Evolutionary conservation across 306 rosid genomes (phyloP), one percentile per base, ranked within the genome.

Genomic region (Ammopiptanthus mongolicus): DNA sequence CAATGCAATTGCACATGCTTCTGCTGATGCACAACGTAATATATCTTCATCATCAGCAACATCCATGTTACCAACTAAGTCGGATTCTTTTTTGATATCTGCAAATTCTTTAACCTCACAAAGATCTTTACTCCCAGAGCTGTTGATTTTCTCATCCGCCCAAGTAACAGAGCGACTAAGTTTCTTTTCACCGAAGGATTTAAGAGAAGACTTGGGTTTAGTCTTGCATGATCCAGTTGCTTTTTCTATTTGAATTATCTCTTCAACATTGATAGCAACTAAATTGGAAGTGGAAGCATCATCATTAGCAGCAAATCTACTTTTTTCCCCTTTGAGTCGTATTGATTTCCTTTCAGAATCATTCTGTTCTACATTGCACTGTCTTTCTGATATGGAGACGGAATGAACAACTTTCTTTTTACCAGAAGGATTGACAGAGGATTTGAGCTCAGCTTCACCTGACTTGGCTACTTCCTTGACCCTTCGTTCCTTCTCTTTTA

Each of bases 1-100:
- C 89, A 95, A 75, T 65, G 97, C 97, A 53, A 71, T 34, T 36
- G 96, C 97, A 85, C 97, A 92, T 22, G 92, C 97, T 86, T 95
- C 97, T 12, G 97, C 99, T 6, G 89, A 90, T 60, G 86, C 79
- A 64, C 62, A 39, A 42, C 87, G 86, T 28, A 85, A 61, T 44
- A 23, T 60, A 47, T 61, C 82, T 77, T 86, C 96, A 55, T 82
- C 78, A 60, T 71, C 84, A 61, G 21, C 50, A 29, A 34, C 69
- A 59, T 69, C 55, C 13, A 41, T 59, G 23, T 77, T 60, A 8
- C 65, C 82, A 6, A 59, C 71, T 11, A 57, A 48, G 5, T 73
- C 82, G 77, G 65, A 63, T 59, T 47, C 65, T 8, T 51, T 52
- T 64, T 50, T 81, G 34, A 39, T 17, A 47, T 83, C 81, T 15